Evolutionary conservation across 2,329 filamentous ascomycete genomes (phyloP), one percentile per base, ranked within the genome.

Genomic region (Talaromyces sp.): DNA sequence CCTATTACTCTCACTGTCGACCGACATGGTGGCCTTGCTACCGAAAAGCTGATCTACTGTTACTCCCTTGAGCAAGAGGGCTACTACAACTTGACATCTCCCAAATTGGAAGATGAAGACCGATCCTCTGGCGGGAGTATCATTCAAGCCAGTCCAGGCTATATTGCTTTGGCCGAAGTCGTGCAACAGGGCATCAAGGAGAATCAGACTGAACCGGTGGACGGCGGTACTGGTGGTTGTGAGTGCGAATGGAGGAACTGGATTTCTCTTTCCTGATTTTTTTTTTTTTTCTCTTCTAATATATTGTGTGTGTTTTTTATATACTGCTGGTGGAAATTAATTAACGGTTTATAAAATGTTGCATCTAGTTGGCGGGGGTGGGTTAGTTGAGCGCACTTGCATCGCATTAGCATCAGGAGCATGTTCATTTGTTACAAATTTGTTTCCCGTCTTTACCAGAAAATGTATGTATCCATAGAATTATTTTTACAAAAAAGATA

Each of bases 1-100:
- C 83, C 85, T 0, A 78, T 87, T 1, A 87, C 82, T 0, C 78
- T 89, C 47, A 83, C 82, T 0, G 62, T 87, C 2, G 86, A 88
- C 67, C 78, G 86, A 2, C 85, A 88, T 66, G 85, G 85, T 10
- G 85, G 86, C 1, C 72, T 78, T 9, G 72, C 78, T 0, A 74
- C 74, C 30, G 73, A 81, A 64, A 88, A 87, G 71, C 80, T 83
- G 63, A 75, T 86, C 0, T 88, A 86, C 68, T 88, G 85, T 75
- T 87, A 87, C 67, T 78, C 77, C 1, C 71, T 88, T 63, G 79
- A 85, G 65, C 73, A 74, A 27, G 71, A 78, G 14, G 76, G 79
- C 5, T 76, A 76, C 50, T 79, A 85, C 62, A 72, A 81, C 51
- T 69, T 76, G 4, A 75, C 77, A 30, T 70, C 72, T 14, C 79